phyloP scores from a whole-genome alignment of 169 alveolate species.

The Eimeria necatrix region DNA sequence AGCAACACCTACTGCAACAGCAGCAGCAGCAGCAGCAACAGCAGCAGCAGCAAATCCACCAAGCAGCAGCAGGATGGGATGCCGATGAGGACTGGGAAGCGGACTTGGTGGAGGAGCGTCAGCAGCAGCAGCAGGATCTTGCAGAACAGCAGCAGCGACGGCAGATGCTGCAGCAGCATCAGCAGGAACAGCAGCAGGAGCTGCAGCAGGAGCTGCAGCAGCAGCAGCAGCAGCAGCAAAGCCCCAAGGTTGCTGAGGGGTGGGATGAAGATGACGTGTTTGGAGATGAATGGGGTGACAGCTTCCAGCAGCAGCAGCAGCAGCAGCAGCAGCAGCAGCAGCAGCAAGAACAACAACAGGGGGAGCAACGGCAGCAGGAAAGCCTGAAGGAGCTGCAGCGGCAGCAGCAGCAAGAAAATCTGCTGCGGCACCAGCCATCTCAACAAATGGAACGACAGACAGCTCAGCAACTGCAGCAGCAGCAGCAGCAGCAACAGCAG shows the following conservation, averaged over 20 bases:
- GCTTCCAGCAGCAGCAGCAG: neutral
- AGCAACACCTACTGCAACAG: too few species aligned
- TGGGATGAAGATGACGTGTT: neutral
- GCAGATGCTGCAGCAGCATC: neutral
- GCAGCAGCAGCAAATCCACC: neutral
- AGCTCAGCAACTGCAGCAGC: neutral
- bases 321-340: constrained; percentile 42
- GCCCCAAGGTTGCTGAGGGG: neutral
- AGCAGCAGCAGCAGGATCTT: constrained; percentile 34
- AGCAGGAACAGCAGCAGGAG: neutral
- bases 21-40: constrained; percentile 37
- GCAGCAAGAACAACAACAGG: neutral
- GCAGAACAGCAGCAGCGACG: constrained; percentile 7
- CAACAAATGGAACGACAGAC: neutral
- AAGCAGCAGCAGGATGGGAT: neutral
- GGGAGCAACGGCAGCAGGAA: neutral
- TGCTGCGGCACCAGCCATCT: neutral
- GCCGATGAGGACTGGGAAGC: constrained; percentile 29
- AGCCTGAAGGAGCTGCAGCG: constrained; percentile 12
- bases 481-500: constrained; percentile 18
- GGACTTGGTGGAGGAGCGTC: constrained; percentile 20
- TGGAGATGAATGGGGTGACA: neutral
- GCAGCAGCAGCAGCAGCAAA: neutral
- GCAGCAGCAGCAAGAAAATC: neutral
- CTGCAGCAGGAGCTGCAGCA: neutral